These are phyloP conservation scores for Diphasiastrum complanatum DNA, from an alignment of 83 land plant species.

Conservation along the genomic window DNA sequence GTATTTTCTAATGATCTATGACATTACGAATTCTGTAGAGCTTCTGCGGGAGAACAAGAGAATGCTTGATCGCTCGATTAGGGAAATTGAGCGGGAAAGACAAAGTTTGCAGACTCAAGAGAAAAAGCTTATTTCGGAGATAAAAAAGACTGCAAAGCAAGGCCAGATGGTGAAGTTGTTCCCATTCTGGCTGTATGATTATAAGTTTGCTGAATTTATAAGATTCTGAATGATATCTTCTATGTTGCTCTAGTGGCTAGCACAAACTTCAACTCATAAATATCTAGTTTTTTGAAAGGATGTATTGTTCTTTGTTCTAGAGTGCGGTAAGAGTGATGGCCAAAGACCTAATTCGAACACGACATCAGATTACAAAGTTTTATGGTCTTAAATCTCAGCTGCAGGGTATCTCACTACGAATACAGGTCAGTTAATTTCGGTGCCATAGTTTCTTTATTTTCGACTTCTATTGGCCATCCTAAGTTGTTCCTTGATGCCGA, in stretches of 20 bases:
- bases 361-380: constrained; percentile 94
- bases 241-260: not conserved
- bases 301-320: constrained; percentile 37
- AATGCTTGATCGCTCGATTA: constrained; percentile 87
- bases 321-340: constrained; percentile 99
- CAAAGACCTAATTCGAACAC: constrained; percentile 82
- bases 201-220: constrained; percentile 1
- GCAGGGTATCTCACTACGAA: constrained; percentile 85
- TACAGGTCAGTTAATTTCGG: constrained; percentile 50
- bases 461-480: too few relatives aligned
- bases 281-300: too few relatives aligned
- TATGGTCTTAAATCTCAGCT: constrained; percentile 81
- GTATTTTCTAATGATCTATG: too few relatives aligned
- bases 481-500: too few relatives aligned
- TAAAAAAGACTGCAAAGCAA: constrained; percentile 89
- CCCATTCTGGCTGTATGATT: not conserved
- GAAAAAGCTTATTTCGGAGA: constrained; percentile 82
- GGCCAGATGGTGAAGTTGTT: constrained; percentile 71
- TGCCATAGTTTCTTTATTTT: too few relatives aligned
- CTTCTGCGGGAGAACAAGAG: constrained; percentile 96
- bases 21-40: constrained; percentile 52
- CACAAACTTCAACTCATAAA: not conserved
- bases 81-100: constrained; percentile 95
- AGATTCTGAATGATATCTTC: too few relatives aligned
- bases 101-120: constrained; percentile 83